phyloP scores from a whole-genome alignment of 2,329 filamentous ascomycete species.

The Alternaria incomplexa region DNA sequence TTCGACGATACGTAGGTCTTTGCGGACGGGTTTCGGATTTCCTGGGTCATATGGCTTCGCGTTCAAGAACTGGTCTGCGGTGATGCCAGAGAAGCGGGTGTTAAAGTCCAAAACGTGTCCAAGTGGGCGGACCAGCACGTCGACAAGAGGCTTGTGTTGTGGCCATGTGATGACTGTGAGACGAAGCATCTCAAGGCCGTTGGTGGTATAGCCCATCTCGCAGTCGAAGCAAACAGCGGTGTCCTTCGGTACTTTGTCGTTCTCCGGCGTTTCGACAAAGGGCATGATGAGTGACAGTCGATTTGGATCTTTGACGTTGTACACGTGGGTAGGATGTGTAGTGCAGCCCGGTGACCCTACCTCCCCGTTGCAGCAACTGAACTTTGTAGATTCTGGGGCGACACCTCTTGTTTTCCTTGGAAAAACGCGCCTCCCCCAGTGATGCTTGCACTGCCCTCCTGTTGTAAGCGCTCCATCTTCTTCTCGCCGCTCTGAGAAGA shows the following conservation, averaged over 20 bases:
- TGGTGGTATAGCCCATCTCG: slow-evolving; percentile 94
- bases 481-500: slow-evolving; percentile 83
- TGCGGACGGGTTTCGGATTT: slow-evolving; percentile 29
- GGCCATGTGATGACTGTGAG: slow-evolving; percentile 92
- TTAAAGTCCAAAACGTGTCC: slow-evolving; percentile 91
- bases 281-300: slow-evolving; percentile 79
- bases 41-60: slow-evolving; percentile 55
- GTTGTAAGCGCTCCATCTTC: slow-evolving; percentile 77
- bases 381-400: slow-evolving; percentile 63
- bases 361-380: slow-evolving; percentile 78
- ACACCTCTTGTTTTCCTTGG: slow-evolving; percentile 62
- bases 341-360: slow-evolving; percentile 81
- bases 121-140: slow-evolving; percentile 82
- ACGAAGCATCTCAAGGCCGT: slow-evolving; percentile 87
- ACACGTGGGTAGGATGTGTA: slow-evolving; percentile 76
- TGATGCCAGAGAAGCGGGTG: slow-evolving; percentile 88
- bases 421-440: slow-evolving; percentile 72
- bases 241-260: slow-evolving; percentile 50
- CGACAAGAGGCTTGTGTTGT: slow-evolving; percentile 73
- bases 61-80: slow-evolving; percentile 73
- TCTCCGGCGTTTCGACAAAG: slow-evolving; percentile 78
- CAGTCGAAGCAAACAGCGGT: slow-evolving; percentile 88
- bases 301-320: slow-evolving; percentile 78
- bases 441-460: slow-evolving; percentile 79
- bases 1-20: slow-evolving; percentile 71